Percentiles rank a stretch among this genome's conserved stretches.
These are phyloP conservation scores for Trypanosomatidae sp. DNA, from an alignment of 208 protist species.

Conservation along the genomic window DNA sequence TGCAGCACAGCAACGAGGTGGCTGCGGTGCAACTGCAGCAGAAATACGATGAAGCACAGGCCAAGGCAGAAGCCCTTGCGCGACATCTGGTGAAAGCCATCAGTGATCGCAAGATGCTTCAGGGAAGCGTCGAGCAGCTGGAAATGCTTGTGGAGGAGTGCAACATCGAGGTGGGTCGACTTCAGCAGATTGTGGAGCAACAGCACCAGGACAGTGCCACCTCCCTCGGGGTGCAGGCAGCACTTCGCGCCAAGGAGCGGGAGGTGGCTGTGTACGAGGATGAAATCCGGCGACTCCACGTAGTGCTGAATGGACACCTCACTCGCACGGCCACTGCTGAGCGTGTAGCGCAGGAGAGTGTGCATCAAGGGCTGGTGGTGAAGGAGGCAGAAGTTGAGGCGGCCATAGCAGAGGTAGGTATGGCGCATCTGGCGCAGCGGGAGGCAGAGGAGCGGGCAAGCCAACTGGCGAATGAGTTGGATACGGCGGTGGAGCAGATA, in stretches of 20 bases:
- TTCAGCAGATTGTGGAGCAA: conserved; percentile 48
- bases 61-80: conserved; percentile 78
- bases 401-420: conserved; percentile 64
- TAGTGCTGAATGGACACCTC: conserved; percentile 58
- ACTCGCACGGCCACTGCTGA: conserved; percentile 23
- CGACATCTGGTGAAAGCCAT: conserved; percentile 79
- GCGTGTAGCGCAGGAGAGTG: conserved; percentile 12
- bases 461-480: conserved; percentile 58
- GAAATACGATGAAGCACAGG: conserved; percentile 44
- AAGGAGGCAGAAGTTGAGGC: conserved; percentile 42
- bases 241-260: conserved; percentile 70
- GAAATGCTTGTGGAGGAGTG: conserved; percentile 63
- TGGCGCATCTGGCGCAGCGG: conserved; percentile 51
- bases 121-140: conserved; percentile 54
- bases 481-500: conserved; percentile 73
- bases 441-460: conserved; percentile 65
- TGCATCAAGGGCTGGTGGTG: conserved; percentile 28
- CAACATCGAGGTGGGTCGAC: conserved; percentile 58
- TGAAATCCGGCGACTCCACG: conserved; percentile 67
- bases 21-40: conserved; percentile 24
- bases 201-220: conserved; percentile 35
- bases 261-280: conserved; percentile 80
- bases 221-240: conserved; percentile 31
- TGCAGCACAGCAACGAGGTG: background rate
- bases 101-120: conserved; percentile 61